Conservation (phyloP, 164 flowering plant genomes). For the Umbellularia californica region DNA sequence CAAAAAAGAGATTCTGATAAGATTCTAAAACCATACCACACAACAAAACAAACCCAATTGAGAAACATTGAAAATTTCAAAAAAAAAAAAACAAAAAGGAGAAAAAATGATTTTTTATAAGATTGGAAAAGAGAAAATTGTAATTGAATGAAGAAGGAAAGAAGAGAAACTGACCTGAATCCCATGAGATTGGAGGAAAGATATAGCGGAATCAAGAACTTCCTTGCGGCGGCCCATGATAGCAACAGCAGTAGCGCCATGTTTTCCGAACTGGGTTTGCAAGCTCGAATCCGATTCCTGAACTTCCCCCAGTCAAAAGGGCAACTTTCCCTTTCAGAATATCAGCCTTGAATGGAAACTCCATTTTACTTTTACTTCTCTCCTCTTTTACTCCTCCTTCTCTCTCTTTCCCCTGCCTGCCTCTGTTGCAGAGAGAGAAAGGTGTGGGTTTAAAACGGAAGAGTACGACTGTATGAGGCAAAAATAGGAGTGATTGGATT, state of each 20-base stretch:
- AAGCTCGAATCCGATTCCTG: slow-evolving; percentile 83
- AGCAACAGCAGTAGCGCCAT: slow-evolving; percentile 69
- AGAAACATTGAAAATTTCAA: too few species aligned
- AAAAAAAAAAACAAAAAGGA: too few species aligned
- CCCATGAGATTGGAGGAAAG: slow-evolving; percentile 54
- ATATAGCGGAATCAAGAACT: slow-evolving; percentile 67
- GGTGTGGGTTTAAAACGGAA: too few species aligned
- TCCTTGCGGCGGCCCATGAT: slow-evolving; percentile 81
- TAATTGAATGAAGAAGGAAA: not conserved
- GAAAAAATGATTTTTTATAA: too few species aligned
- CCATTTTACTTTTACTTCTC: not conserved
- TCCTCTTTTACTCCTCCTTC: slow-evolving; percentile 13
- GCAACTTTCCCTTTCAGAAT: slow-evolving; percentile 69
- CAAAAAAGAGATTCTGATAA: too few species aligned
- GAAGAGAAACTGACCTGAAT: slow-evolving; percentile 32
- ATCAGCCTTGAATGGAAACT: slow-evolving; percentile 66
- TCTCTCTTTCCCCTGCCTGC: not conserved
- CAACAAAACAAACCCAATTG: too few species aligned
- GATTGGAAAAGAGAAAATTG: not conserved
- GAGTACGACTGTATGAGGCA: too few species aligned
- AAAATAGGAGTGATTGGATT: too few species aligned
- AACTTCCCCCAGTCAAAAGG: slow-evolving; percentile 78
- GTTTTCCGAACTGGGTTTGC: slow-evolving; percentile 66
- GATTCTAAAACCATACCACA: too few species aligned
- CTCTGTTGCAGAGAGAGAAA: too few species aligned